Percentiles rank a stretch among this genome's conserved stretches.
Conservation (phyloP, 768 basidiomycete genomes). For the Amylocystis lapponica region DNA sequence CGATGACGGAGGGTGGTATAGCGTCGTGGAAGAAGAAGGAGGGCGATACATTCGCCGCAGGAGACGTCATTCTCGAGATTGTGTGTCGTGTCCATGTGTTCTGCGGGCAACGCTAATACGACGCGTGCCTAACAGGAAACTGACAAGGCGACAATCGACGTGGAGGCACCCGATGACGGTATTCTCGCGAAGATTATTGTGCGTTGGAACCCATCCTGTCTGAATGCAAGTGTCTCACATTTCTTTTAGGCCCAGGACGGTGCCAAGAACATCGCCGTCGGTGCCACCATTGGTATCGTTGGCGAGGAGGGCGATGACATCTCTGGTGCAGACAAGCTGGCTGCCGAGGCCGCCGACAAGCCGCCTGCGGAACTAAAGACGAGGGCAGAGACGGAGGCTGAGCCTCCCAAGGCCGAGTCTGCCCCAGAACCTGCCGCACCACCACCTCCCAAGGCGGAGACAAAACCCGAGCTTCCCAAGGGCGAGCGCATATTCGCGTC, state of each 20-base stretch:
- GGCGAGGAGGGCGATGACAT: conserved; percentile 96
- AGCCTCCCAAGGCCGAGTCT: conserved; percentile 37
- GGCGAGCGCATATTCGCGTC: conserved; percentile 91
- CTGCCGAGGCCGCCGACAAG: conserved; percentile 51
- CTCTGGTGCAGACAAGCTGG: conserved; percentile 72
- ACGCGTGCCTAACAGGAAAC: conserved; percentile 66
- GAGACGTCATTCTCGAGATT: conserved; percentile 95
- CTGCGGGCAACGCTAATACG: not conserved
- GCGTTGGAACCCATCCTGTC: conserved; percentile 24
- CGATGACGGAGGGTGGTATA: conserved; percentile 99
- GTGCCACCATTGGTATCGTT: conserved; percentile 83
- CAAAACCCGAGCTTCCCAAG: conserved; percentile 50
- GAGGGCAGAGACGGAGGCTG: conserved; percentile 32
- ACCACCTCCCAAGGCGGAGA: conserved; percentile 33
- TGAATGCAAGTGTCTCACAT: not conserved
- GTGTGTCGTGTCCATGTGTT: conserved; percentile 44
- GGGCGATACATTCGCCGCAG: conserved; percentile 82
- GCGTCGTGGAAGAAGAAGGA: conserved; percentile 97
- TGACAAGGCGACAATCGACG: conserved; percentile 99
- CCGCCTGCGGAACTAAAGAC: conserved; percentile 31
- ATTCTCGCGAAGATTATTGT: conserved; percentile 96
- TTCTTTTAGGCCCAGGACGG: conserved; percentile 67
- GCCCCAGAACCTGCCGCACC: conserved; percentile 26
- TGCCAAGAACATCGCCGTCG: conserved; percentile 81
- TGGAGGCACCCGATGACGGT: conserved; percentile 98